Conservation (phyloP, 2,329 filamentous ascomycete genomes). For the Plectosphaerella sp. region DNA sequence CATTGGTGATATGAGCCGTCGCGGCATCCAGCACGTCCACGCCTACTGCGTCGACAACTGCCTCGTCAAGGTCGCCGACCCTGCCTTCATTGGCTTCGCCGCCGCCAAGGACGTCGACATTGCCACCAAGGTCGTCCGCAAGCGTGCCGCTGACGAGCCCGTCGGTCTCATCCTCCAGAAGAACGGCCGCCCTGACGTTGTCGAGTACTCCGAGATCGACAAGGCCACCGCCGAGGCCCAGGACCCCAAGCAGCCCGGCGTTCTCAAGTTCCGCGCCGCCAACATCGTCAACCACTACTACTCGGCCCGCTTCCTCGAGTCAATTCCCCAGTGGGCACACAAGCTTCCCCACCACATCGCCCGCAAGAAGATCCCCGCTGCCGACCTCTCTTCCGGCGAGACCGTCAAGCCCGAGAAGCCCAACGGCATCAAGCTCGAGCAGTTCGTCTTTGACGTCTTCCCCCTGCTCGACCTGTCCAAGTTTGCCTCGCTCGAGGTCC, state of each 20-base stretch:
- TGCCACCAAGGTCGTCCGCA: conserved; percentile 98
- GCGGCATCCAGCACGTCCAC: conserved; percentile 91
- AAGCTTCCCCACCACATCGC: conserved; percentile 93
- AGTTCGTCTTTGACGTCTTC: conserved; percentile 99
- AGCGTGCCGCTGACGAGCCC: conserved; percentile 92
- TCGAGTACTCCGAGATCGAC: conserved; percentile 98
- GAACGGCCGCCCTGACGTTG: conserved; percentile 94
- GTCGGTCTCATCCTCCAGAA: conserved; percentile 92
- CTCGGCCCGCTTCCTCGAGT: conserved; percentile 87
- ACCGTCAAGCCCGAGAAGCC: conserved; percentile 87
- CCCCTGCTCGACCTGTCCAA: conserved; percentile 79
- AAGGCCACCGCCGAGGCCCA: conserved; percentile 80
- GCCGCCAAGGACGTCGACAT: conserved; percentile 88
- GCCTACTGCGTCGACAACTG: conserved; percentile 99
- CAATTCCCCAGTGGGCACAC: conserved; percentile 80
- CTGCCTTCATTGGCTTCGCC: conserved; percentile 90
- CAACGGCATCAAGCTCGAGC: conserved; percentile 98
- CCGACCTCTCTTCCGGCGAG: conserved; percentile 72
- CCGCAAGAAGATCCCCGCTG: conserved; percentile 93
- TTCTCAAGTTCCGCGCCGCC: conserved; percentile 93
- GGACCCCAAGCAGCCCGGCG: conserved; percentile 72
- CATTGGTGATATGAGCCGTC: conserved; percentile 80
- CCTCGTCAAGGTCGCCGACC: conserved; percentile 97
- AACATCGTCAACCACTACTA: conserved; percentile 99
- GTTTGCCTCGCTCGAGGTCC: conserved; percentile 95